Evolutionary conservation across 352 stramenopile species (phyloP), one percentile per base, ranked within the genome.

Genomic region (Globisporangium spiculum): DNA sequence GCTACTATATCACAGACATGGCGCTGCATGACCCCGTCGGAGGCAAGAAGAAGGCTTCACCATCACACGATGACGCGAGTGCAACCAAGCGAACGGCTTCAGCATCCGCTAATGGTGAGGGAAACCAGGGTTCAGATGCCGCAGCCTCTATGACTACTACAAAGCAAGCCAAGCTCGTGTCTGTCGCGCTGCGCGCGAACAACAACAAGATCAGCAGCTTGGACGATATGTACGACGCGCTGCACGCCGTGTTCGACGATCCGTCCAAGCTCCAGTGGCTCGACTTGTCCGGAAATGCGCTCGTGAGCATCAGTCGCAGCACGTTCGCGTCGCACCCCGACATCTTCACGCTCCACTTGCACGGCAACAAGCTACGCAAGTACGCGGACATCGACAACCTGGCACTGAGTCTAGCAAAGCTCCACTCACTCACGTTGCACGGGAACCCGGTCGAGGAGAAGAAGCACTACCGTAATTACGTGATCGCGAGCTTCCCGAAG

Each of bases 381-480:
- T 92, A 93, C 61, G 56, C 81, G 4, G 84, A 94, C 64, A 75
- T 92, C 48, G 84, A 92, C 48, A 69, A 75, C 22, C 34, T 92
- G 4, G 77, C 78, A 0, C 66, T 60, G 48, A 78, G 74, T 18
- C 62, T 95, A 3, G 79, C 84, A 16, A 69, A 69, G 2, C 69
- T 95, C n/a, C 81, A 86, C 52, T 73, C 83, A 20, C 70, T 96
- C 32, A 88, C 86, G 10, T 65, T 96, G 30, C 88, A 93, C 68
- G 89, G 89, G 16, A 97, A 97, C 66, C 88, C 88, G 4, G 27
- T 96, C 6, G 89, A 91, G 48, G 84, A 94, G 66, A 95, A 93
- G 74, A 96, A 94, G 64, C 83, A 95, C 66, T 96, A 94, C 68
- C 76, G 80, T 26, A 95, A 88, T 72, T 97, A 93, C 70, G 80